phyloP scores from a whole-genome alignment of 345 rosid species.

The Angophora floribunda region DNA sequence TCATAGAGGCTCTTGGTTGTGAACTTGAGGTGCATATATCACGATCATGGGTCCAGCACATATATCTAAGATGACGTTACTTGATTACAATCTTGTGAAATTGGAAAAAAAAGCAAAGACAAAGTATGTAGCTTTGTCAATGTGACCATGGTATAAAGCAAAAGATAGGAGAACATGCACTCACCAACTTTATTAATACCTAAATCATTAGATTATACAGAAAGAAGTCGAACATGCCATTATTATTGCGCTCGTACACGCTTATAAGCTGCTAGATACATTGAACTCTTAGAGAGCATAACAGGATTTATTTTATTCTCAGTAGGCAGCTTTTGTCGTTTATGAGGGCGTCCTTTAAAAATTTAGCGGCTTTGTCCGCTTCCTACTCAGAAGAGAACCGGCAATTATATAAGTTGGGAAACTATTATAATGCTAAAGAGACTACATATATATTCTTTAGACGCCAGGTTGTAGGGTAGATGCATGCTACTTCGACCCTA shows the following conservation, averaged over 20 bases:
- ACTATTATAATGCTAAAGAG: neutral
- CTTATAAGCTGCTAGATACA: constrained; percentile 18
- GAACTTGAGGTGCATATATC: neutral
- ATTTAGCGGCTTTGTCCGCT: constrained; percentile 20
- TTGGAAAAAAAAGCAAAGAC: neutral
- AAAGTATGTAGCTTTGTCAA: neutral
- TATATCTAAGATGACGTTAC: neutral
- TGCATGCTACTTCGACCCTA: neutral
- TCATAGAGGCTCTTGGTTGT: neutral
- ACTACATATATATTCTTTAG: neutral
- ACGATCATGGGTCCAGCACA: neutral
- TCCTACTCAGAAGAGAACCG: neutral
- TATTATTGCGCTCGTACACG: neutral
- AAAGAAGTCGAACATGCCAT: neutral
- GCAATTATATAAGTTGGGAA: neutral
- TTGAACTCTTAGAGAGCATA: constrained; percentile 4
- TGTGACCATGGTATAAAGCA: neutral
- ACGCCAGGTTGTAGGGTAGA: neutral
- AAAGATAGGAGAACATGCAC: neutral
- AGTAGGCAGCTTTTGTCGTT: constrained; percentile 18
- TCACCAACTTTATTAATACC: neutral
- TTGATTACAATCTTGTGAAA: neutral
- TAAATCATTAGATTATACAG: neutral
- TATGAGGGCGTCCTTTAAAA: neutral
- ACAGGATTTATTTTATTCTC: neutral